Base-by-base conservation (phyloP, 2,329 filamentous ascomycete genomes). In the Talaromyces sp. region DNA sequence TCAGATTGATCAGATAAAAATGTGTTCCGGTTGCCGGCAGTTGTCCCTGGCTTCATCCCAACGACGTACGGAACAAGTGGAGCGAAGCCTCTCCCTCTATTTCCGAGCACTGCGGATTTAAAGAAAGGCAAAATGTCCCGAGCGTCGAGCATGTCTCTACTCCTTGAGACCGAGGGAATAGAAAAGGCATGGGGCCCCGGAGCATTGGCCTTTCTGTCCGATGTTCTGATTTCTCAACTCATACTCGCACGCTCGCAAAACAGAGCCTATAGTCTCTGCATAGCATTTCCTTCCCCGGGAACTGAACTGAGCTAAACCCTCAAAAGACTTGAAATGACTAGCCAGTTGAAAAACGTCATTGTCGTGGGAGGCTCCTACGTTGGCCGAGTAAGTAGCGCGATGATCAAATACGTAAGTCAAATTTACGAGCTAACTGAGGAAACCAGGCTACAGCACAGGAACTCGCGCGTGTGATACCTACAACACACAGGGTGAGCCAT, bases 291-390 rank as follows among this genome's bases (percentile, higher is more conserved):
- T 37, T 39, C 6, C 13, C 4, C 5, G 27, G 27, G 4, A 13
- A 37, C 9, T 37, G 35, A 37, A 37, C 9, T 37, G 9, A 37
- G 13, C 13, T 37, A 37, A 13, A 13, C 13, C 1, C 13, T 37
- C 13, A 8, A 52, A n/a, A 9, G 14, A 52, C 19, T 37, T n/a
- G 16, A 70, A 41, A 76, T 77, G 74, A 66, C 70, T 8, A 66
- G 47, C 24, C 47, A 71, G n/a, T 63, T 76, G 22, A 72, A 72
- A 16, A 77, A 77, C 62, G 70, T 77, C n/a, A 70, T 77, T 35
- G 74, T 77, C 9, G 70, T 77, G 22, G 75, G 75, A 14, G 75
- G 75, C 8, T 77, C 75, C 4, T 77, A 76, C 62, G 75, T 77
- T 24, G 75, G 75, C 31, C 72, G 72, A 62, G 72, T 76, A 45